Evolutionary conservation across 1,284 basidiomycete genomes (phyloP).

Genomic region (Xerocomus amazonicus): DNA sequence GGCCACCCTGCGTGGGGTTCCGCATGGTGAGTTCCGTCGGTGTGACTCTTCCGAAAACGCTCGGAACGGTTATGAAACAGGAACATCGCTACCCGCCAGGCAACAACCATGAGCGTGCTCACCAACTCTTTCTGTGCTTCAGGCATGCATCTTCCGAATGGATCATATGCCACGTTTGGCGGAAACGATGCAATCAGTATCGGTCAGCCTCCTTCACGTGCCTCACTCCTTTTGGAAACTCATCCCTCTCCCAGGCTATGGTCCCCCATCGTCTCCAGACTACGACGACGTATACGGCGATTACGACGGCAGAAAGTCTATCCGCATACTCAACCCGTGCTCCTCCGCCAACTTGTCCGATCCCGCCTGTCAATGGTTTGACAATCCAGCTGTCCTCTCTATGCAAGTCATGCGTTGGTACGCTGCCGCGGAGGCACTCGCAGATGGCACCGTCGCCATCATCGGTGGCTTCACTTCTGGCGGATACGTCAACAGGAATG

Average conservation of each 20-base stretch:
- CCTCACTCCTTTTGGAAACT: conserved; percentile 29
- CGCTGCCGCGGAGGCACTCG: conserved; percentile 76
- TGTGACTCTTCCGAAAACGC: too few species aligned
- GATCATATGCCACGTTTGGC: conserved; percentile 59
- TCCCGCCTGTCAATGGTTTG: conserved; percentile 71
- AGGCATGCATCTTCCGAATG: conserved; percentile 63
- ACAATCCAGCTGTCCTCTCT: conserved; percentile 60
- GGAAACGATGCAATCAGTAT: conserved; percentile 71
- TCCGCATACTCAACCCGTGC: conserved; percentile 78
- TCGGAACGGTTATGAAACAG: too few species aligned
- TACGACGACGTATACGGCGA: too few species aligned
- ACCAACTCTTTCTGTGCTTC: conserved; percentile 83
- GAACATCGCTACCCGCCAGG: too few species aligned
- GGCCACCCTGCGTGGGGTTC: too few species aligned
- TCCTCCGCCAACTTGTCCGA: conserved; percentile 47
- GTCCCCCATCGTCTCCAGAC: conserved; percentile 16
- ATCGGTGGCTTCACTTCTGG: conserved; percentile 84
- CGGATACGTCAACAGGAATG: conserved; percentile 85
- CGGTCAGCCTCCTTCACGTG: conserved; percentile 30
- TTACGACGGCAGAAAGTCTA: conserved; percentile 62
- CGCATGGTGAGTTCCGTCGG: too few species aligned
- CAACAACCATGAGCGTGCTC: conserved; percentile 62
- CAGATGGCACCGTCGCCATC: conserved; percentile 64
- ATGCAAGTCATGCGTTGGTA: conserved; percentile 87
- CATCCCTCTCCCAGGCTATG: conserved; percentile 33